Conservation (phyloP, 768 basidiomycete species). For the Sarcodon sp. region DNA sequence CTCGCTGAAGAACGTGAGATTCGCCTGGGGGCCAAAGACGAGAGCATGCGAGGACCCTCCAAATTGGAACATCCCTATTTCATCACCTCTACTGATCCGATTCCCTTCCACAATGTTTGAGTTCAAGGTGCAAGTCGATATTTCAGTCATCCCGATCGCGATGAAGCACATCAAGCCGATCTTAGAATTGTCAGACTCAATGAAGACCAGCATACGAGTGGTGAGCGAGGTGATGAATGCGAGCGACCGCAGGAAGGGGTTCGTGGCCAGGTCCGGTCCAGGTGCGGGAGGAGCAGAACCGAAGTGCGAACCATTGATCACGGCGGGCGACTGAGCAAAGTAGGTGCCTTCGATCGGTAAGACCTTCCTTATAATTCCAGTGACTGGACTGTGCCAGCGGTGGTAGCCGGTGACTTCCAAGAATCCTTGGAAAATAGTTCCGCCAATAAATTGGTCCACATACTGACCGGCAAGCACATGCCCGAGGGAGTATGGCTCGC, state of each 20-base stretch:
- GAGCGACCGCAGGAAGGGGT: conserved; percentile 12
- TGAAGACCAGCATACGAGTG: conserved; percentile 22
- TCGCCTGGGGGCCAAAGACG: conserved; percentile 5
- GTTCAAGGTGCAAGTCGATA: conserved; percentile 19
- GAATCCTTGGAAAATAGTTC: conserved; percentile 39
- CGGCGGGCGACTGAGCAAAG: conserved; percentile 22
- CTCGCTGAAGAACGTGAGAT: no score
- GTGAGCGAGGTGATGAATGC: conserved; percentile 14
- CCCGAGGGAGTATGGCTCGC: conserved; percentile 39
- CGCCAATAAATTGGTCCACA: conserved; percentile 29
- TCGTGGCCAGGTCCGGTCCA: neutral
- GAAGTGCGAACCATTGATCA: neutral
- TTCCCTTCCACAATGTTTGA: conserved; percentile 22
- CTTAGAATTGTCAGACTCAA: conserved; percentile 22
- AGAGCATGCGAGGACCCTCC: conserved; percentile 21
- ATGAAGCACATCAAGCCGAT: conserved; percentile 22
- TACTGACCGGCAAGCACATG: conserved; percentile 34
- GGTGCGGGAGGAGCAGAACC: no score
- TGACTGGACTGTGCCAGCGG: conserved; percentile 45
- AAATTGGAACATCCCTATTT: conserved; percentile 24
- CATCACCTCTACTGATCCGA: conserved; percentile 21
- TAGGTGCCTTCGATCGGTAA: conserved; percentile 34
- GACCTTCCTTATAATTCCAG: conserved; percentile 24
- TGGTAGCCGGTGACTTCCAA: conserved; percentile 41
- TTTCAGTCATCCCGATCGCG: conserved; percentile 24